Percentiles rank a stretch among this genome's conserved stretches.
phyloP scores from a whole-genome alignment of 2,329 filamentous ascomycete genomes.

The Curvularia spicifera region DNA sequence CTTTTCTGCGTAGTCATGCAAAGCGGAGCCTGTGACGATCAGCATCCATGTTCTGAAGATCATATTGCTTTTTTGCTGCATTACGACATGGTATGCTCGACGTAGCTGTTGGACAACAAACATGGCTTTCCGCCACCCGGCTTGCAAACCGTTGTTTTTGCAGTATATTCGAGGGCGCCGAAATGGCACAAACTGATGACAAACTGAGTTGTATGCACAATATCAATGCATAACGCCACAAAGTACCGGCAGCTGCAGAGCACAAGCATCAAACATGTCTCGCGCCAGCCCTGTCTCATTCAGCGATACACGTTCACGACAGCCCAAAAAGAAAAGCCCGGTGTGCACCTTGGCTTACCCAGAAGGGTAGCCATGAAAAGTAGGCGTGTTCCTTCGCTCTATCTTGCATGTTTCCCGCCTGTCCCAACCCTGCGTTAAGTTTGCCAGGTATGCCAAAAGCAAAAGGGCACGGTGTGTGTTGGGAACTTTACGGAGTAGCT shows the following conservation, averaged over 20 bases:
- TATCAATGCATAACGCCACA: not conserved
- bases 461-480: not conserved
- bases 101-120: not conserved
- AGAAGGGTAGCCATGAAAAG: slow-evolving; percentile 14
- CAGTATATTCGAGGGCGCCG: not conserved
- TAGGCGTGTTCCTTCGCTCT: slow-evolving; percentile 17
- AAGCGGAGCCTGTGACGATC: slow-evolving; percentile 2
- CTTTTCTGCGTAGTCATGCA: slow-evolving; percentile 5
- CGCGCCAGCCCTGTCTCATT: slow-evolving; percentile 1
- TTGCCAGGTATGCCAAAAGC: not conserved
- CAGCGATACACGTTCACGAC: not conserved
- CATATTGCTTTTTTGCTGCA: not conserved
- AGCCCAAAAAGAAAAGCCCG: slow-evolving; percentile 6
- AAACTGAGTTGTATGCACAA: not conserved
- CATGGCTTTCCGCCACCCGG: not conserved
- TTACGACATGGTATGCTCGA: not conserved
- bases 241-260: not conserved
- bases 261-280: not conserved
- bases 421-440: not conserved
- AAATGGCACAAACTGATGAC: not conserved
- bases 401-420: slow-evolving; percentile 5
- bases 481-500: not conserved
- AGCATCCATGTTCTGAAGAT: not conserved
- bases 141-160: not conserved
- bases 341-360: slow-evolving; percentile 2